Base-by-base conservation (phyloP, 805 yeast species). In the Metschnikowia arizonensis region DNA sequence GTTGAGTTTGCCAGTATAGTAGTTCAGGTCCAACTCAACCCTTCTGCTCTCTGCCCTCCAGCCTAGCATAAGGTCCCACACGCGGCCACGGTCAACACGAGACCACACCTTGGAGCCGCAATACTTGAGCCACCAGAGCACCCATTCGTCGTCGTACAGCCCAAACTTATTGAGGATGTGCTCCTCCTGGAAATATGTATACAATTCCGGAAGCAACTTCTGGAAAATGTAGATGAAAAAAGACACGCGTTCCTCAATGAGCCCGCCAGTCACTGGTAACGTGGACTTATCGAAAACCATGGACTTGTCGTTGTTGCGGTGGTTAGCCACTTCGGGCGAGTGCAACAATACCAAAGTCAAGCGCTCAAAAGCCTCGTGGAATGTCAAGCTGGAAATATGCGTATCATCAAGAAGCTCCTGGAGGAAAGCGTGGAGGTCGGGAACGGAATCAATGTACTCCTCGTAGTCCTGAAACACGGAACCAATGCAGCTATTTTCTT, bases 61-160 rank as follows among this genome's bases (percentile, higher is more conserved):
- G 1, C 97, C 96, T 21, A 90, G 63, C 36, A 89, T 64, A 51
- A 81, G 66, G 66, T 90, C 98, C 98, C 98, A 90, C 5, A 88
- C 73, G 49, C 96, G 73, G 10, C 93, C 96, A 42, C 97, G 67
- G 63, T 88, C 96, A 47, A 73, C 74, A 50, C 85, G 76, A 35
- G 89, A 83, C 78, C 95, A 81, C 5, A 84, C 88, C 63, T 86
- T 86, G 11, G 93, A 79, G 17, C 97, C 97, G 58, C 87, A 79
- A 75, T 86, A 90, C 60, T 88, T 88, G 51, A 90, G 71, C 97
- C 97, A 90, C 96, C 96, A 90, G 32, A 88, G 75, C 21, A 89
- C 70, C 97, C 97, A 90, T 59, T 83, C 89, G 54, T 87, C 93
- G 50, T 85, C 88, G 48, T 79, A 73, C 55, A 62, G 56, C 3